These are phyloP conservation scores for Pontederia paniculata DNA, from an alignment of 176 grass and related monocot genomes.

Conservation along the genomic window DNA sequence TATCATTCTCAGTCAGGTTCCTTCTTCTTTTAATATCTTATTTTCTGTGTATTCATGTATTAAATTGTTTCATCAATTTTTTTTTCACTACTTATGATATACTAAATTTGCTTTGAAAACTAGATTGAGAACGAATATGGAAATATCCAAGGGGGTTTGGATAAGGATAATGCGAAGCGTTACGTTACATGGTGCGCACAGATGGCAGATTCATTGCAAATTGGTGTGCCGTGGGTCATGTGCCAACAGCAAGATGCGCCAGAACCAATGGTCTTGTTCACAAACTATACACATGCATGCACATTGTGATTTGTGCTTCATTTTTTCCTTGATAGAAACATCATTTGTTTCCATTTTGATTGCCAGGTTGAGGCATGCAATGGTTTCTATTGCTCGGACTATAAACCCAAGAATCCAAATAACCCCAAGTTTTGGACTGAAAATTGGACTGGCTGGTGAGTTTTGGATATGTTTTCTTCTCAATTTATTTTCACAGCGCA, in stretches of 20 bases:
- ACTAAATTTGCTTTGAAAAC: background rate
- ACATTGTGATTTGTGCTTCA: constrained; percentile 2
- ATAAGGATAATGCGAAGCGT: constrained; percentile 11
- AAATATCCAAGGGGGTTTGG: constrained; percentile 15
- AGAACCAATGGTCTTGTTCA: constrained; percentile 25
- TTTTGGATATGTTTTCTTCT: background rate
- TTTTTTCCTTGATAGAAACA: background rate
- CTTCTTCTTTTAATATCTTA: background rate
- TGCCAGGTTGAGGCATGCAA: constrained; percentile 78
- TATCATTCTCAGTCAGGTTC: constrained; percentile 52
- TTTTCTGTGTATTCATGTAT: too few species aligned
- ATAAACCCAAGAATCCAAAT: constrained; percentile 37
- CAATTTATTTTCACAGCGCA: background rate
- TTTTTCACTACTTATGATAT: background rate
- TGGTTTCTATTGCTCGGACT: constrained; percentile 61
- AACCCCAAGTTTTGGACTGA: constrained; percentile 93
- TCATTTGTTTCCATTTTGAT: background rate
- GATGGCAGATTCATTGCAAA: constrained; percentile 27
- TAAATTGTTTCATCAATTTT: background rate
- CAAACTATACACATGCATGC: background rate
- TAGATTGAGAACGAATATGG: constrained; percentile 76
- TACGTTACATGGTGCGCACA: constrained; percentile 44
- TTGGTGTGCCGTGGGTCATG: constrained; percentile 55
- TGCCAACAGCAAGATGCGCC: constrained; percentile 47
- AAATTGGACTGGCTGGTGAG: constrained; percentile 81